phyloP scores from a whole-genome alignment of 2,329 filamentous ascomycete species.

The Daldinia sp. region DNA sequence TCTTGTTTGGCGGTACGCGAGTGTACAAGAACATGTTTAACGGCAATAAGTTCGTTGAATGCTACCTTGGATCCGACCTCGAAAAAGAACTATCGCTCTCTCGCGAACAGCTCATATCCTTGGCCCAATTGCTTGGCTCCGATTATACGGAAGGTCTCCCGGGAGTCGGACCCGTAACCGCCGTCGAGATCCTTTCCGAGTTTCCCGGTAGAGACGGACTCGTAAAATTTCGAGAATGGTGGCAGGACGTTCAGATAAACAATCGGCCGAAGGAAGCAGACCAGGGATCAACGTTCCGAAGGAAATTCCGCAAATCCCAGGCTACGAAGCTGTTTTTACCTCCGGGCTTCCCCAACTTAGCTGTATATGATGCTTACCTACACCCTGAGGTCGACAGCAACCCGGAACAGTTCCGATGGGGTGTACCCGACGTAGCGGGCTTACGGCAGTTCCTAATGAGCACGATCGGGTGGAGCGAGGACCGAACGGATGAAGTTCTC shows the following conservation, averaged over 20 bases:
- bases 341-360: conserved; percentile 78
- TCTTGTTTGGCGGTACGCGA: conserved; percentile 93
- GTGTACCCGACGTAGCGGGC: conserved; percentile 90
- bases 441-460: conserved; percentile 86
- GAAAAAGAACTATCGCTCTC: conserved; percentile 90
- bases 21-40: conserved; percentile 99
- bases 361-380: conserved; percentile 86
- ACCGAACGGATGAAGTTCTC: conserved; percentile 93
- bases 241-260: conserved; percentile 78
- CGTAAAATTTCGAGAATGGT: conserved; percentile 87
- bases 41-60: conserved; percentile 96
- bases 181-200: conserved; percentile 92
- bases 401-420: conserved; percentile 89
- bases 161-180: conserved; percentile 93
- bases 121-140: conserved; percentile 90
- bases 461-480: conserved; percentile 92
- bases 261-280: conserved; percentile 74
- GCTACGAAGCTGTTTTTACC: conserved; percentile 89
- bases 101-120: conserved; percentile 85
- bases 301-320: conserved; percentile 86
- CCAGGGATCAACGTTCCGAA: conserved; percentile 74
- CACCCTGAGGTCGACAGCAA: conserved; percentile 86
- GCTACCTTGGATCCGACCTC: conserved; percentile 85
- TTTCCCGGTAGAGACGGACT: conserved; percentile 76
- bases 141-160: conserved; percentile 95